Evolutionary conservation across 2,329 filamentous ascomycete genomes (phyloP), one percentile per base, ranked within the genome.

Genomic region (Trichoderma guizhouense): DNA sequence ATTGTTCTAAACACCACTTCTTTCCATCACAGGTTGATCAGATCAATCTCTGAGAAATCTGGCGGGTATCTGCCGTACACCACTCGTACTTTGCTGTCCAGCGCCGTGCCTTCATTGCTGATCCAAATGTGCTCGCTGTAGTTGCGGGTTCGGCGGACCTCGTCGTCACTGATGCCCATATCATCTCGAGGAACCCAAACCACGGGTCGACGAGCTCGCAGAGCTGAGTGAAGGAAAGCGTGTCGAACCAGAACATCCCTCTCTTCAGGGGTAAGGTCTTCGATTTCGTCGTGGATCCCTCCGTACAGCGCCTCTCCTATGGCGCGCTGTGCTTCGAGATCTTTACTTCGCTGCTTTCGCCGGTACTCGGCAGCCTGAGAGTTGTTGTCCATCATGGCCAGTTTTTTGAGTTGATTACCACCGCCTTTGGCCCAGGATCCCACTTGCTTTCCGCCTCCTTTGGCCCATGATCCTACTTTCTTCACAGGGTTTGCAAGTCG

Each of bases 181-280:
- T 96, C 92, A 78, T 99, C 96, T 12, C 92, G 89, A 0, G 96
- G 96, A 58, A 99, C 93, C 96, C 96, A 99, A 30, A 99, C 91
- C 0, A 93, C 93, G 0, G 96, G 96, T 68, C 94, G 88, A 67
- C 92, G 89, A 1, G 95, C 93, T 9, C 96, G 90, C 47, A 98
- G 86, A 0, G 96, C 96, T 39, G 91, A 91, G 78, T 99, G 96
- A 82, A 95, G 91, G 81, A 99, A 99, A 0, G 95, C 94, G 77
- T 94, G 91, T 69, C 91, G 91, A 14, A 96, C 92, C 51, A 98
- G 88, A 72, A 90, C 86, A 78, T 98, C 95, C 76, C 96, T 89
- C 80, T 98, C 94, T 21, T 95, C 93, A 0, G 94, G 93, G 1
- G 93, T 96, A 63, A 99, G 85, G 79, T 99, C 96, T 80, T 98